Base-by-base conservation (phyloP, 179 eudicot genomes). In the Beta macrorhiza region DNA sequence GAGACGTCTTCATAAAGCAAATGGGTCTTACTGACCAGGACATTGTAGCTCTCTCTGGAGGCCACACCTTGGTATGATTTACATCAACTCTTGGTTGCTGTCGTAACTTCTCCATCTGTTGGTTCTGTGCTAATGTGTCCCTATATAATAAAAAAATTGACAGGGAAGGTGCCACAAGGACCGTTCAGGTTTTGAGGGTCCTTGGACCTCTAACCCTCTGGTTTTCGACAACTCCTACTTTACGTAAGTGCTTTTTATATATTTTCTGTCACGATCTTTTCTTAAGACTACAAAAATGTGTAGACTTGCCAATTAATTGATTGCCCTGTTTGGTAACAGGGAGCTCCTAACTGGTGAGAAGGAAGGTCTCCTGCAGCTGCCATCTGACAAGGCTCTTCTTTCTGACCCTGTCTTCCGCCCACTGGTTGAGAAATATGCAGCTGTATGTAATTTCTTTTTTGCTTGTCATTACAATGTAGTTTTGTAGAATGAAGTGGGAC, bases 91-190 rank as follows among this genome's bases (percentile, higher is more conserved):
- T 72, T 65, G 63, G n/a, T 20, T 10, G 61, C 10, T 29, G 32
- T 57, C n/a, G 10, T 59, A 19, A 5, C 12, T 53, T 70, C 6
- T 16, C 9, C 47, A 22, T 57, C 22, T 47, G 4, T 44, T 63
- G 29, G 15, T 29, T 25, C 5, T 6, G 10, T 72, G 67, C 13
- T 25, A 3, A 17, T 32, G 53, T 7, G 5, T 17, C 53, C 16
- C 6, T 25, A 1, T 67, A 19, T 37, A 9, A 11, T 25, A 25
- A 4, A 45, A 22, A 78, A 17, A 45, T 9, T 37, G 67, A 12
- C 82, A 94, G 98, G 98, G 98, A 79, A 89, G 96, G 74, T 88
- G 92, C 87, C 98, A 94, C 90, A 91, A 90, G 90, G 98, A 94
- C 63, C 93, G 98, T 25, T 94, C 98, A 22, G 98, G 98, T 29